Conservation (phyloP, 305 asterid species). For the Fraxinus baroniana region DNA sequence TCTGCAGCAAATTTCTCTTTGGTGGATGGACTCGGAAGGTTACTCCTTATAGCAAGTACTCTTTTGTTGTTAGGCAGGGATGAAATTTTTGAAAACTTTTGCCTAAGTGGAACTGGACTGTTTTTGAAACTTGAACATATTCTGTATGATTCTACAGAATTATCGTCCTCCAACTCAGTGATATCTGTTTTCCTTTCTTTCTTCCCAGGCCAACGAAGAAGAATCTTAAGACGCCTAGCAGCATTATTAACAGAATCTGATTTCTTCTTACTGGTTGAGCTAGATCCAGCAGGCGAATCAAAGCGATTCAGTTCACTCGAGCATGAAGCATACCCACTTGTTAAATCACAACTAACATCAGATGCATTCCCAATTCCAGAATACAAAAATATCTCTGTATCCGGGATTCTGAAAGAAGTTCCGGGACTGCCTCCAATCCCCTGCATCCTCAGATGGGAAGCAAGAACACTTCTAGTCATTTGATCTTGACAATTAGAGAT, state of each 20-base stretch:
- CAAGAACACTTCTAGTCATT: constrained; percentile 39
- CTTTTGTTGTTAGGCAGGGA: constrained; percentile 55
- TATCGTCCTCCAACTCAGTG: constrained; percentile 32
- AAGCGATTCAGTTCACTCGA: constrained; percentile 48
- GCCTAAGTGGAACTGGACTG: constrained; percentile 61
- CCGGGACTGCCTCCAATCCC: constrained; percentile 79
- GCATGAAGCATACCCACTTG: constrained; percentile 38
- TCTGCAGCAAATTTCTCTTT: constrained; percentile 59
- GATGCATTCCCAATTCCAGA: constrained; percentile 43
- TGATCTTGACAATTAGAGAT: constrained; percentile 41
- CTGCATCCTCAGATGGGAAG: constrained; percentile 56
- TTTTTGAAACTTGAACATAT: constrained; percentile 23
- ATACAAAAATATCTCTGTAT: constrained; percentile 63
- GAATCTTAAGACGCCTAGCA: constrained; percentile 34
- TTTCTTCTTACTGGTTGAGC: constrained; percentile 30
- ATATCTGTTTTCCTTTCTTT: constrained; percentile 25
- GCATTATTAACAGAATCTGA: constrained; percentile 20
- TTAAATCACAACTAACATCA: constrained; percentile 33
- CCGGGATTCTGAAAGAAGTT: constrained; percentile 66
- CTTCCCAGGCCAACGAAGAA: constrained; percentile 47
- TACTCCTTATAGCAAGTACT: constrained; percentile 31
- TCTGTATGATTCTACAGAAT: constrained; percentile 34
- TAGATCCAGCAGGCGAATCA: constrained; percentile 24
- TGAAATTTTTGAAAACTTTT: constrained; percentile 47
- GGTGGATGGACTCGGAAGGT: constrained; percentile 57